Percentiles rank a stretch among this genome's conserved stretches.
phyloP scores from a whole-genome alignment of 2,329 filamentous ascomycete species.

The Colletotrichum tamarilloi region DNA sequence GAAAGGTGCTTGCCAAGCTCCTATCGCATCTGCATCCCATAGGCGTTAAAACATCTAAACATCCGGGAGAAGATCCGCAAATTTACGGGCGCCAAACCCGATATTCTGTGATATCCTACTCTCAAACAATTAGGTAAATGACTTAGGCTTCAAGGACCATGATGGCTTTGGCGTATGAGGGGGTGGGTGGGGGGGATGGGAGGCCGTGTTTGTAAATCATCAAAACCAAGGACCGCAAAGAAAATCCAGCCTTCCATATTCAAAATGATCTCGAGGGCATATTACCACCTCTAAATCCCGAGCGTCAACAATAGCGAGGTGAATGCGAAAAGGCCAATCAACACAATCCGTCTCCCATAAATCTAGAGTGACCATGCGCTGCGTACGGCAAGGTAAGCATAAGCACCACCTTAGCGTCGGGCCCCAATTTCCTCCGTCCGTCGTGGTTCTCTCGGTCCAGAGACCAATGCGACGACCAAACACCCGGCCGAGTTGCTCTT shows the following conservation, averaged over 20 bases:
- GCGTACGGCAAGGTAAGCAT: no score
- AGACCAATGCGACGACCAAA: no score
- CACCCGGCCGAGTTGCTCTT: neutral
- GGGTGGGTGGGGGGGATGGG: no score
- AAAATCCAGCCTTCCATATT: neutral
- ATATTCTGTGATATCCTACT: neutral
- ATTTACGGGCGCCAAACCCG: neutral
- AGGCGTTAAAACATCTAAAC: neutral
- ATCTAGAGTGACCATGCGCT: no score
- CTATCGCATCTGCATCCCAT: neutral
- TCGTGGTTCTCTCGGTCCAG: neutral
- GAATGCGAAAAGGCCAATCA: neutral
- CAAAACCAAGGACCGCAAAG: neutral
- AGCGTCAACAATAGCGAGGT: no score
- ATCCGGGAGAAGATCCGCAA: no score
- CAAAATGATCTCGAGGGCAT: no score
- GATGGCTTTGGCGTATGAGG: neutral
- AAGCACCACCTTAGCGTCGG: neutral
- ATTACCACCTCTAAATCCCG: no score
- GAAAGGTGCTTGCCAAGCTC: neutral
- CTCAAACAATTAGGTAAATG: neutral
- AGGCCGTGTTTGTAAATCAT: neutral
- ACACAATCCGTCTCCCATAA: no score
- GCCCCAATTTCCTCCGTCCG: neutral
- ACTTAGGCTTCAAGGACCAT: neutral